Evolutionary conservation across 2,329 filamentous ascomycete species (phyloP), one percentile per base, ranked within the genome.

Genomic region (Colletotrichum sp.): DNA sequence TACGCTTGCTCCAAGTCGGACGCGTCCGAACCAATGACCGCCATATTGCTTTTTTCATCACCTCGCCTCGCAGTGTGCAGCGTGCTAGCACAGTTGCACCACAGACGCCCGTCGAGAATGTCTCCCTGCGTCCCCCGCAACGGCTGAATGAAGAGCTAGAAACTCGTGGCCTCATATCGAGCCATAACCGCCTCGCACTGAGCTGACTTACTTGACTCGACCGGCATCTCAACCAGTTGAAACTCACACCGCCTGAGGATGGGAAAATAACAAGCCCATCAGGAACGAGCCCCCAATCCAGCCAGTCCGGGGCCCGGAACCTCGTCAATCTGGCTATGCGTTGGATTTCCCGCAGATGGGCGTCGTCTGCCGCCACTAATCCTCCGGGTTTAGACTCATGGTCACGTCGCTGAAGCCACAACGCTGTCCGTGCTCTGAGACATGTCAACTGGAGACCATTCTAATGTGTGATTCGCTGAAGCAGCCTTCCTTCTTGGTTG

Each of bases 91-190:
- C 21, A 68, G 24, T 28, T 26, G 32, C 52, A 57, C 66, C 28
- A 36, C 66, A 60, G 52, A 59, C 63, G 69, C 69, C 68, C 73
- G 44, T 68, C 57, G 28, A 59, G 24, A 60, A 55, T 18, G 36
- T 71, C 65, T 75, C 71, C 75, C 60, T 76, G 71, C 71, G 60
- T 71, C 66, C 59, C 71, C 65, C 71, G 52, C 69, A 60, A 62
- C 70, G 26, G 26, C 18, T 30, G 57, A 52, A 52, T 21, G 18
- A 44, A 26, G 36, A 52, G 59, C 49, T 28, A 55, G 13, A 49
- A 62, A 28, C 15, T 21, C 32, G 36, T 71, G 71, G 71, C 71
- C 44, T 75, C 44, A 71, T 67, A 24, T 75, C 60, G 66, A 44
- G 36, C 65, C 65, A 76, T 57, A 59, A 57, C 55, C 71, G 10